Base-by-base conservation (phyloP, 495 filamentous ascomycete genomes). In the Thermochaetoides thermophila region DNA sequence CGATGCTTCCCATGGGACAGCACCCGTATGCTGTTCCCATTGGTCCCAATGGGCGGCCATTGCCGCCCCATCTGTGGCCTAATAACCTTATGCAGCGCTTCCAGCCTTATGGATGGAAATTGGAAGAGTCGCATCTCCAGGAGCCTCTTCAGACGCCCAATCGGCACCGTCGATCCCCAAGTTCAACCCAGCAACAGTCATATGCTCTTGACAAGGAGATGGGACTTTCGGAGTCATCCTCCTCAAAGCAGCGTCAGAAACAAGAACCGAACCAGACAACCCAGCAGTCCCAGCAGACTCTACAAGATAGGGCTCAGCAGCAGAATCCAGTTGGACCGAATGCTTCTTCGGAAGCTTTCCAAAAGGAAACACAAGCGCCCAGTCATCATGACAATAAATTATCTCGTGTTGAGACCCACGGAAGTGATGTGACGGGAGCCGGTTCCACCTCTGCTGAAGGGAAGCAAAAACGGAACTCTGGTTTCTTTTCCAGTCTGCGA, bases 191-290 rank as follows among this genome's bases (percentile, higher is more conserved):
- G 18, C 55, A 38, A 11, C 49, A 49, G 15, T 31, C 43, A 0
- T 59, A 44, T 27, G 49, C 53, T 26, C 61, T 50, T 22, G 62
- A 67, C 20, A 67, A 67, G 37, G 63, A 67, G 36, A 61, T 58
- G 2, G 61, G 45, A 25, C 39, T 43, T 1, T 21, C 49, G 9
- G 25, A 24, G 3, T 35, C 46, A 7, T 8, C 11, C n/a, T 6
- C 5, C 24, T 34, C 34, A 6, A 28, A 10, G 25, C 49, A 45
- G 36, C 39, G 25, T 6, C 29, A 42, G 17, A 46, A n/a, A n/a
- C n/a, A n/a, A n/a, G n/a, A n/a, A n/a, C 39, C 39, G 19, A 10
- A 11, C 7, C 34, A 46, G n/a, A 41, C 48, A 14, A 33, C 42
- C 18, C 33, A 51, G 34, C 46, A 47, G 21, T 23, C 31, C 18